Conservation (phyloP, 768 basidiomycete species). For the Boletus subparvulus region DNA sequence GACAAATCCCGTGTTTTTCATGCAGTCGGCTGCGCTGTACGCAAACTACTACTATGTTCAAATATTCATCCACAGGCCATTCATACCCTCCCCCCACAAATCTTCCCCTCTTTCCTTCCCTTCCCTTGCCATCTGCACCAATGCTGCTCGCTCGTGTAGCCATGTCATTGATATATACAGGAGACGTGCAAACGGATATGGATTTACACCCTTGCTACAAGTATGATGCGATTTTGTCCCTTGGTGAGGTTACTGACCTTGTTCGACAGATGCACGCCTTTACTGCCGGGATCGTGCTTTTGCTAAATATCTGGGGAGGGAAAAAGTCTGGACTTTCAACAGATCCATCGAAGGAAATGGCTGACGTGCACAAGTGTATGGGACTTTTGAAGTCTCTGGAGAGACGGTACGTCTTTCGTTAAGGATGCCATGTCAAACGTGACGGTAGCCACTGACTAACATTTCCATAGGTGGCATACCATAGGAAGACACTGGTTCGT, state of each 20-base stretch:
- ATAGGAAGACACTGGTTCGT: constrained; percentile 50
- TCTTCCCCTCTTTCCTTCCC: constrained; percentile 48
- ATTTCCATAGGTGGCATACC: constrained; percentile 43
- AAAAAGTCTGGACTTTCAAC: constrained; percentile 41
- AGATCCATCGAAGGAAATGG: constrained; percentile 46
- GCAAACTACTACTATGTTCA: constrained; percentile 54
- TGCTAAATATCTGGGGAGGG: constrained; percentile 57
- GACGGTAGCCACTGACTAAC: background rate
- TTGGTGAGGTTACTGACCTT: background rate
- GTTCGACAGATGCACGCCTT: constrained; percentile 40
- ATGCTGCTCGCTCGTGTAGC: constrained; percentile 73
- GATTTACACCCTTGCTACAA: constrained; percentile 27
- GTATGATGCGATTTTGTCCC: constrained; percentile 18
- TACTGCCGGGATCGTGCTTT: constrained; percentile 49
- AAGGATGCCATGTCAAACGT: background rate
- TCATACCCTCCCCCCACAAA: constrained; percentile 65
- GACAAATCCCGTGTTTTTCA: constrained; percentile 38
- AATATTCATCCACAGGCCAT: constrained; percentile 77
- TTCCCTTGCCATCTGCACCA: constrained; percentile 83
- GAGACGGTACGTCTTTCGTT: constrained; percentile 29
- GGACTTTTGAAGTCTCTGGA: constrained; percentile 39
- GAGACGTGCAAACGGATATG: constrained; percentile 28
- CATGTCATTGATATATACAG: constrained; percentile 66
- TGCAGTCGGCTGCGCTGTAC: constrained; percentile 53
- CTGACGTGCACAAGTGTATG: constrained; percentile 53